Evolutionary conservation across 2,329 filamentous ascomycete genomes (phyloP).

Genomic region (Trichoderma sp.): DNA sequence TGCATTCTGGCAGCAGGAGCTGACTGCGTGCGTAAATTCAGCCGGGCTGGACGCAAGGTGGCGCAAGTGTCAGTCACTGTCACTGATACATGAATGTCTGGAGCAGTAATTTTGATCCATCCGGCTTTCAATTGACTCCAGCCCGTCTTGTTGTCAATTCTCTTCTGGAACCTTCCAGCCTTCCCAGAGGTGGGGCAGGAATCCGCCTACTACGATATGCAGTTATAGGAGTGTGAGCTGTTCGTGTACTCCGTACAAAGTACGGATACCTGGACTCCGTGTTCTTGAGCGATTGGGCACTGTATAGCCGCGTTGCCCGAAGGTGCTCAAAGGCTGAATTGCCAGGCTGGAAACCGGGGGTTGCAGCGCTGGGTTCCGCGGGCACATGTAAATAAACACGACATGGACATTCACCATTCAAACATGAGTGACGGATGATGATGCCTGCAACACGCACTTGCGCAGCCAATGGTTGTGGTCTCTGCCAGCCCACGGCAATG

Average conservation of each 20-base stretch:
- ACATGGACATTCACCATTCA: not conserved
- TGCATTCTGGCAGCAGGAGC: not conserved
- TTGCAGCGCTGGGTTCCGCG: constrained; percentile 11
- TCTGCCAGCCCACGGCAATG: not conserved
- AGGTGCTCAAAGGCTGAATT: not conserved
- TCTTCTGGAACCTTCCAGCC: constrained; percentile 43
- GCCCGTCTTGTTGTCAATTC: not conserved
- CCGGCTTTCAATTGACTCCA: not conserved
- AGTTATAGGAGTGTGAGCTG: not conserved
- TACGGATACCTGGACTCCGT: not conserved
- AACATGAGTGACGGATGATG: not conserved
- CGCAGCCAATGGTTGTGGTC: not conserved
- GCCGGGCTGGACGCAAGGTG: not conserved
- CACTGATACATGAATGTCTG: not conserved
- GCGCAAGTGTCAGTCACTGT: not conserved
- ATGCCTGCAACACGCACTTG: not conserved
- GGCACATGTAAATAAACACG: constrained; percentile 14
- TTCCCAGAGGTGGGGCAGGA: not conserved
- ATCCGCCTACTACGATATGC: not conserved
- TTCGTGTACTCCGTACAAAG: not conserved
- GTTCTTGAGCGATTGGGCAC: not conserved
- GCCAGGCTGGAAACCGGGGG: not conserved
- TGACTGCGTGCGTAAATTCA: not conserved
- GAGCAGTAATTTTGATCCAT: not conserved
- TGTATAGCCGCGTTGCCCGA: not conserved